Evolutionary conservation across 768 basidiomycete species (phyloP).

Genomic region (Mycena polygramma): DNA sequence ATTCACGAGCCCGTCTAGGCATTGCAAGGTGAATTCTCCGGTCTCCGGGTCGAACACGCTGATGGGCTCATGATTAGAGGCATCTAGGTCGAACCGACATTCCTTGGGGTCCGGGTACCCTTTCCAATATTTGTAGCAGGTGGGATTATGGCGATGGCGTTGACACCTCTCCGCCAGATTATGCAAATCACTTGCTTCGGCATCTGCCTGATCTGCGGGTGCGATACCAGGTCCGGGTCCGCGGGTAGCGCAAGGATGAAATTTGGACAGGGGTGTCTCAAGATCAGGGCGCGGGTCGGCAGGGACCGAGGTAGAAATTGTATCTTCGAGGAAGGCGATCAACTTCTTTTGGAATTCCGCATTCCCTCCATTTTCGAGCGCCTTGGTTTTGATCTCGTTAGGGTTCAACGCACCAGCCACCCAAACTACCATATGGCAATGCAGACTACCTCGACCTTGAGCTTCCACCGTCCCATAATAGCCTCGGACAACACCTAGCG

Average conservation of each 20-base stretch:
- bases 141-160: not conserved
- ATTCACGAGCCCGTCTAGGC: conserved; percentile 18
- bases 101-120: not conserved
- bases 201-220: not conserved
- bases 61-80: not conserved
- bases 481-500: not conserved
- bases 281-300: not conserved
- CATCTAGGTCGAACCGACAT: not conserved
- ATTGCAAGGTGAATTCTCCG: not conserved
- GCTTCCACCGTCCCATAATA: not conserved
- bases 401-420: not conserved
- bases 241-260: not conserved
- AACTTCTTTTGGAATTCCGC: not conserved
- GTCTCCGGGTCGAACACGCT: not conserved
- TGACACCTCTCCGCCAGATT: not conserved
- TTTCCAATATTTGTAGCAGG: not conserved
- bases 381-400: not conserved
- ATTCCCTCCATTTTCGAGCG: not conserved
- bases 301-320: not conserved
- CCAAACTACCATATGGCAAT: not conserved
- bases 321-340: not conserved
- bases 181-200: not conserved
- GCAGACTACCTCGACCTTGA: not conserved
- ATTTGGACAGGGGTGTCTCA: not conserved
- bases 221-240: not conserved